Evolutionary conservation across 495 filamentous ascomycete genomes (phyloP).

Genomic region (Penicillium cinerascens): DNA sequence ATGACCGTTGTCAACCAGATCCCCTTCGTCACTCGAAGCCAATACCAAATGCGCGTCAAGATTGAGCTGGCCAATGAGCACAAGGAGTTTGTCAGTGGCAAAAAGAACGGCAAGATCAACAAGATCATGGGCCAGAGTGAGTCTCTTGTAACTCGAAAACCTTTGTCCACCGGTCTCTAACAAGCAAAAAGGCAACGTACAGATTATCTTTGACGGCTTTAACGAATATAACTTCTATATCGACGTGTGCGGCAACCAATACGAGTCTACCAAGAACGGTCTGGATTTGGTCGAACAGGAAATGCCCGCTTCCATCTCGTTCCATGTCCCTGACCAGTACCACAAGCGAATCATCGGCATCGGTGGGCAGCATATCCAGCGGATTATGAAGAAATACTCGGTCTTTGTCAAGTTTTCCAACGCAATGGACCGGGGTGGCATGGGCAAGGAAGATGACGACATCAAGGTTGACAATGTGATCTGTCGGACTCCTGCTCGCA

Average conservation of each 20-base stretch:
- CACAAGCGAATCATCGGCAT: slow-evolving; percentile 99
- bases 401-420: slow-evolving; percentile 99
- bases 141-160: slow-evolving; percentile 7
- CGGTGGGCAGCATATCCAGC: slow-evolving; percentile 96
- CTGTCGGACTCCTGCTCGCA: slow-evolving; percentile 93
- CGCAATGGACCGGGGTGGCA: slow-evolving; percentile 94
- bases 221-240: slow-evolving; percentile 99
- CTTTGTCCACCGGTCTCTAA: slow-evolving; percentile 2
- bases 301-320: slow-evolving; percentile 98
- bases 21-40: slow-evolving; percentile 78
- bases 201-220: slow-evolving; percentile 98
- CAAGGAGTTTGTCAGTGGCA: slow-evolving; percentile 98
- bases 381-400: slow-evolving; percentile 99
- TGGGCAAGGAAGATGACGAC: slow-evolving; percentile 93
- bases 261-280: slow-evolving; percentile 88
- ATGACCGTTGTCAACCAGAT: slow-evolving; percentile 90
- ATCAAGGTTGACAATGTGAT: slow-evolving; percentile 99
- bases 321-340: slow-evolving; percentile 99
- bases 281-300: slow-evolving; percentile 94
- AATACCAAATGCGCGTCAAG: slow-evolving; percentile 93
- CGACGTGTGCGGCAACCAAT: slow-evolving; percentile 86
- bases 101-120: slow-evolving; percentile 99
- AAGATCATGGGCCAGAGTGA: slow-evolving; percentile 99
- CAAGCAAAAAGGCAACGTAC: slow-evolving; percentile 67
- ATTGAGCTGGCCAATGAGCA: slow-evolving; percentile 99